Evolutionary conservation across 2,329 filamentous ascomycete genomes (phyloP).

Genomic region (Nigrospora sphaerica): DNA sequence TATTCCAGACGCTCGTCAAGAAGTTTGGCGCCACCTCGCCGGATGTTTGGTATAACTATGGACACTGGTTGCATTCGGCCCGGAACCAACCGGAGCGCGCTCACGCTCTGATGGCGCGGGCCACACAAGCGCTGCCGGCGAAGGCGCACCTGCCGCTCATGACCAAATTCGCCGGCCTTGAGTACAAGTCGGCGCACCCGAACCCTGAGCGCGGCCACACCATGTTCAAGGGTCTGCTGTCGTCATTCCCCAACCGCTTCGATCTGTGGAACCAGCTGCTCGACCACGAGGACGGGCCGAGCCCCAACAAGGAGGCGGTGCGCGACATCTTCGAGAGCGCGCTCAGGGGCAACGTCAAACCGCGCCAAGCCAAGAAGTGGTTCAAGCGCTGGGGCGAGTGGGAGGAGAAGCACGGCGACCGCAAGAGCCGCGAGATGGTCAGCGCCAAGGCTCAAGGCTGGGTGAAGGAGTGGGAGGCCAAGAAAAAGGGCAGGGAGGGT

Average conservation of each 20-base stretch:
- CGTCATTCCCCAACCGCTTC: conserved; percentile 79
- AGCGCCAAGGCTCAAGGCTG: conserved; percentile 65
- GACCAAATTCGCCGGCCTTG: conserved; percentile 82
- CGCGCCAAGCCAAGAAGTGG: conserved; percentile 75
- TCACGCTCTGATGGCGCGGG: conserved; percentile 72
- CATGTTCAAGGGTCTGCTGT: conserved; percentile 82
- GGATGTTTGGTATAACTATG: conserved; percentile 89
- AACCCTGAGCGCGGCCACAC: conserved; percentile 89
- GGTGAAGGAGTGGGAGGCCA: conserved; percentile 42
- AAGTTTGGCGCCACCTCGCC: conserved; percentile 79
- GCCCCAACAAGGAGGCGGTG: conserved; percentile 45
- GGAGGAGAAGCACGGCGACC: conserved; percentile 68
- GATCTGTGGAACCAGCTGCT: conserved; percentile 91
- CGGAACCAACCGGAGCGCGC: conserved; percentile 63
- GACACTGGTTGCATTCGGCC: conserved; percentile 80
- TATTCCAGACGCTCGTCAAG: conserved; percentile 82
- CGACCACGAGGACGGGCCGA: conserved; percentile 66
- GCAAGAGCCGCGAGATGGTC: conserved; percentile 64
- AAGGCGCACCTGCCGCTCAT: conserved; percentile 65
- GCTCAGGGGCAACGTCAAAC: conserved; percentile 62
- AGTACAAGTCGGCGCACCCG: conserved; percentile 78
- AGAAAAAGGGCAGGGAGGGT: neutral
- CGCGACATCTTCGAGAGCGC: conserved; percentile 80
- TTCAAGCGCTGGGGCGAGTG: conserved; percentile 90
- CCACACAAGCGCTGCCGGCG: conserved; percentile 72